These are phyloP conservation scores for Lipomyces orientalis DNA, from an alignment of 805 yeast genomes.

Conservation along the genomic window DNA sequence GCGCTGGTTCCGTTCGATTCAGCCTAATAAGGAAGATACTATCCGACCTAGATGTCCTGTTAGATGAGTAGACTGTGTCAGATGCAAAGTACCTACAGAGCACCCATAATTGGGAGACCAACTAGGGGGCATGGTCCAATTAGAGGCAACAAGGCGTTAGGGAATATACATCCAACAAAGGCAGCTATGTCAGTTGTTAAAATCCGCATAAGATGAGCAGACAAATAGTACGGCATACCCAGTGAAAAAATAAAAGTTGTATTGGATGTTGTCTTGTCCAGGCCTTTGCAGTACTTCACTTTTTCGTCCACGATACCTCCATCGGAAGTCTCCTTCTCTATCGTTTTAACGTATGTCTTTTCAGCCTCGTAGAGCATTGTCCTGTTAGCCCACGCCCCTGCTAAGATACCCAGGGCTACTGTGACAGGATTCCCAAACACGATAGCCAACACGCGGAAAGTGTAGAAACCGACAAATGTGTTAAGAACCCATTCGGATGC, in stretches of 20 bases:
- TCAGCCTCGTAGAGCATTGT: conserved; percentile 21
- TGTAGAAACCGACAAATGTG: conserved; percentile 21
- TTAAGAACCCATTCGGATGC: conserved; percentile 20
- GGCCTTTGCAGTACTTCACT: conserved; percentile 3
- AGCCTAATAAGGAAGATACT: not conserved
- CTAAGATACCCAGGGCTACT: conserved; percentile 16
- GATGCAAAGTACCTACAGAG: conserved; percentile 14
- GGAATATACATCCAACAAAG: conserved; percentile 26
- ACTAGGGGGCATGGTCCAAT: conserved; percentile 29
- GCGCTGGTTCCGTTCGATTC: not conserved
- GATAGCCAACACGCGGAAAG: conserved; percentile 21
- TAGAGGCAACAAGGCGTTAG: conserved; percentile 17
- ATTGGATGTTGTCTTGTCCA: conserved; percentile 21
- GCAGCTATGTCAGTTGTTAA: conserved; percentile 10
- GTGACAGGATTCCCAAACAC: conserved; percentile 21
- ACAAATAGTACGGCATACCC: conserved; percentile 11
- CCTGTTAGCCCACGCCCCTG: conserved; percentile 20
- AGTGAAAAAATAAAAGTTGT: conserved; percentile 24
- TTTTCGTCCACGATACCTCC: conserved; percentile 11
- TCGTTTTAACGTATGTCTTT: conserved; percentile 1
- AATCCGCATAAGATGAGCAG: not conserved
- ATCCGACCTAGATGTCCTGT: conserved; percentile 9
- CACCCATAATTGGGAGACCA: conserved; percentile 26
- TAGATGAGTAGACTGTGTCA: not conserved
- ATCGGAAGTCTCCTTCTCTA: conserved; percentile 13